phyloP scores from a whole-genome alignment of 805 yeast species.

The Blastobotrys peoriensis region DNA sequence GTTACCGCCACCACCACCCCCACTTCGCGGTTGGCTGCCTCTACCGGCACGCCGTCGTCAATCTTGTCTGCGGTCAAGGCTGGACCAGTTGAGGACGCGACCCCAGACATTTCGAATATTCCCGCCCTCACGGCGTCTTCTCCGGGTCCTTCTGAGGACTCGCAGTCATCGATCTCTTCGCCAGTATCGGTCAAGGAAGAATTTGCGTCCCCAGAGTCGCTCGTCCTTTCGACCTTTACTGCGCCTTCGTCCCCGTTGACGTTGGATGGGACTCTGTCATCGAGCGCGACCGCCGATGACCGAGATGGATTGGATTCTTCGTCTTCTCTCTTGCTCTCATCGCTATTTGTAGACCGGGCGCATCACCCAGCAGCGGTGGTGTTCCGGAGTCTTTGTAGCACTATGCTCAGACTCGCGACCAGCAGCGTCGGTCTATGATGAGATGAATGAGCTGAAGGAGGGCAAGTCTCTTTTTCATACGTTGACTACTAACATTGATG shows the following conservation, averaged over 20 bases:
- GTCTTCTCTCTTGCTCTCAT: slow-evolving; percentile 6
- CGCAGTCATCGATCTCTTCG: not conserved
- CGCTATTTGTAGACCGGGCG: slow-evolving; percentile 19
- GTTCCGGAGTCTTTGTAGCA: slow-evolving; percentile 3
- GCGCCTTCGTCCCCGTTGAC: slow-evolving; percentile 13
- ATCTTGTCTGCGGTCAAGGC: not conserved
- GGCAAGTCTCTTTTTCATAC: slow-evolving; percentile 1
- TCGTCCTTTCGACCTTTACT: slow-evolving; percentile 15
- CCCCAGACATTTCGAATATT: slow-evolving; percentile 3
- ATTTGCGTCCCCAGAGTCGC: slow-evolving; percentile 19
- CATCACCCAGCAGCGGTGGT: slow-evolving; percentile 30
- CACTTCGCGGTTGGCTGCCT: not conserved
- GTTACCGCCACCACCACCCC: not conserved
- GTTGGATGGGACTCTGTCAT: not conserved
- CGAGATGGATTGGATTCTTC: not conserved
- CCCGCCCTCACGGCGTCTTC: slow-evolving; percentile 3
- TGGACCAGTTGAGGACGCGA: not conserved
- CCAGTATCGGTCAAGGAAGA: slow-evolving; percentile 8
- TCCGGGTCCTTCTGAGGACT: not conserved
- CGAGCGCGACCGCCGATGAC: slow-evolving; percentile 4
- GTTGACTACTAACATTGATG: not conserved
- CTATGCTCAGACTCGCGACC: slow-evolving; percentile 13
- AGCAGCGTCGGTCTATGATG: slow-evolving; percentile 23
- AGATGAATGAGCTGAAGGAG: slow-evolving; percentile 1
- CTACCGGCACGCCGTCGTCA: no score